Evolutionary conservation across 1,284 basidiomycete genomes (phyloP), one percentile per base, ranked within the genome.

Genomic region (Cutaneotrichosporon cutaneum): DNA sequence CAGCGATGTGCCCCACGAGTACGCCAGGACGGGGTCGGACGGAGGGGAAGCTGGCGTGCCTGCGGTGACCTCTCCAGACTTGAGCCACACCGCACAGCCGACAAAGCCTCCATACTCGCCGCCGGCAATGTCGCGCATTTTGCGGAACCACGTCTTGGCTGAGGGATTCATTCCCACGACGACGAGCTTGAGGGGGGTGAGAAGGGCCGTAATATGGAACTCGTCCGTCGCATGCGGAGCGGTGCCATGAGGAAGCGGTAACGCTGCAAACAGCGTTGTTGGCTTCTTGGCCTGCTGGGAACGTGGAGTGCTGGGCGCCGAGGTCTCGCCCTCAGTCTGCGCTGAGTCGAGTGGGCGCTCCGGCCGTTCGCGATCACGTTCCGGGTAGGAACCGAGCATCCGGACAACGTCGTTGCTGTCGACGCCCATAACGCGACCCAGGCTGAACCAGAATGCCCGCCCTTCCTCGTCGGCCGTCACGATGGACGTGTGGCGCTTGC

Each of bases 361-460:
- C 18, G 35, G 32, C 5, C 36, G 54, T 45, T 55, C 55, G 22
- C 6, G 44, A 18, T 63, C 81, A 39, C 86, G 84, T 21, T 86
- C 83, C 9, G 90, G 89, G 76, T 98, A 97, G 71, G 89, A 90
- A 0, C 96, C 96, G 5, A 98, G 84, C 64, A 99, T 91, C 16
- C 96, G 87, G 39, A 99, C 85, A 13, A 92, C 93, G 75, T 99
- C 96, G 47, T 90, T 89, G 10, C 94, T 94, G 59, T 96, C 93
- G 16, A 99, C 90, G 65, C 97, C 97, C 21, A 99, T 83, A 8
- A 99, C 89, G 72, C 92, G 94, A 21, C 96, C 94, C 2, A 99
- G 82, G 58, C 90, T 92, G 78, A 98, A 95, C 77, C 93, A 98
- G 80, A 99, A 99, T 0, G 92, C 90, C 4, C 98, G 83, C 0